Base-by-base conservation (phyloP, 768 basidiomycete genomes). In the Tricholoma terreum region DNA sequence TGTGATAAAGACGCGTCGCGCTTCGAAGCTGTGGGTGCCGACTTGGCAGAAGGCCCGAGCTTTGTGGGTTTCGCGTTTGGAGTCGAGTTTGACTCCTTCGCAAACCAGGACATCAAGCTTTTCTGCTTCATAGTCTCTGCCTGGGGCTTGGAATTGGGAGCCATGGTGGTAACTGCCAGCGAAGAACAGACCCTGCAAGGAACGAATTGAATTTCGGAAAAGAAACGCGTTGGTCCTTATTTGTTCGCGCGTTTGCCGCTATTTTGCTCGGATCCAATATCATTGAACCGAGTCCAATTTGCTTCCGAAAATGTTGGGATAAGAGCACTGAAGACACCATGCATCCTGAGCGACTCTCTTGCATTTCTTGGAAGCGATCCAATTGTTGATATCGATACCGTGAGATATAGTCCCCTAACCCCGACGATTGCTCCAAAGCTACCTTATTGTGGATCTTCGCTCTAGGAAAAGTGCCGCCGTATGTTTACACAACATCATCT, bases 61-160 rank as follows among this genome's bases (percentile, higher is more conserved):
- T 62, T 71, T 64, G 60, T 21, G 27, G 54, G 36, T 46, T 63
- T 62, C 19, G 64, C 58, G 49, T 64, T 61, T 51, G 63, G 56
- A 12, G 73, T 66, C 53, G 55, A 61, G 45, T 57, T 50, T 22
- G 68, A 52, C 15, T 59, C 58, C 69, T 84, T 73, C 6, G 77
- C 72, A 60, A 91, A 89, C 72, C 83, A 92, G 4, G 84, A 81
- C 68, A 84, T 84, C 8, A 91, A 77, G 62, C 85, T 89, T 65
- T 89, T 90, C 68, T 91, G 90, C 62, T 87, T 89, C 71, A 74
- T 62, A 48, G 72, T 69, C 19, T 83, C 81, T 1, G 68, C 63
- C 8, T 76, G 73, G 2, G 66, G 53, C 61, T 77, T 79, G 55
- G 70, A 68, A 52, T 77, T 77, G n/a, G 75, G 72, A n/a, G 76